These are phyloP conservation scores for Brassica hybrid DNA, from an alignment of 441 rosid species.

Conservation along the genomic window DNA sequence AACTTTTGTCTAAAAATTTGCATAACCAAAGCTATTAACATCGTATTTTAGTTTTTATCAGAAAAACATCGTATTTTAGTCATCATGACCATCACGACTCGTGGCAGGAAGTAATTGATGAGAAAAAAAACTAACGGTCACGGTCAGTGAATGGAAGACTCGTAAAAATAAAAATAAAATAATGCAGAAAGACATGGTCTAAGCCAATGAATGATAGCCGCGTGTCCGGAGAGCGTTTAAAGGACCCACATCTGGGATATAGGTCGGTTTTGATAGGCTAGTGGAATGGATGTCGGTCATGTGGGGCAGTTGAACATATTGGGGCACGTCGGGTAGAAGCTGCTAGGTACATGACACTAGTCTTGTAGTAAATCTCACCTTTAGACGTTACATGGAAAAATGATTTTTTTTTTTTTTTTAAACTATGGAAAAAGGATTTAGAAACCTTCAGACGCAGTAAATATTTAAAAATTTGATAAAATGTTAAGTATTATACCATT, in stretches of 20 bases:
- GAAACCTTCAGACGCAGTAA: no score
- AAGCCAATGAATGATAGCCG: no score
- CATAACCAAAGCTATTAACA: neutral
- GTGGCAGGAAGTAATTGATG: neutral
- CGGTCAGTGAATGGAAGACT: neutral
- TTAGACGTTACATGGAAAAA: no score
- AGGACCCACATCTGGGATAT: neutral
- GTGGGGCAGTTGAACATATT: neutral
- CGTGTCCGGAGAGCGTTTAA: no score
- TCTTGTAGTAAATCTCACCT: no score
- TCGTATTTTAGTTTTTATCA: neutral
- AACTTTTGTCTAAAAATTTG: neutral
- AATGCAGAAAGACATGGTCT: no score
- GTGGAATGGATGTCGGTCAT: conserved; percentile 30
- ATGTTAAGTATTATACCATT: no score
- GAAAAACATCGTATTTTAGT: neutral
- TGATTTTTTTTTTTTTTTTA: no score
- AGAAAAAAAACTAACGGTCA: neutral
- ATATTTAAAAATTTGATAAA: no score
- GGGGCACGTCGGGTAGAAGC: conserved; percentile 15
- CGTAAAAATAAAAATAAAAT: no score
- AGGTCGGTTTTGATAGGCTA: conserved; percentile 28
- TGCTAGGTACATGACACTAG: neutral
- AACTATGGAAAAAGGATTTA: no score
- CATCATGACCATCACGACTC: neutral